Percentiles rank a stretch among this genome's conserved stretches.
phyloP scores from a whole-genome alignment of 768 basidiomycete genomes.

The Leccinellum albellum region DNA sequence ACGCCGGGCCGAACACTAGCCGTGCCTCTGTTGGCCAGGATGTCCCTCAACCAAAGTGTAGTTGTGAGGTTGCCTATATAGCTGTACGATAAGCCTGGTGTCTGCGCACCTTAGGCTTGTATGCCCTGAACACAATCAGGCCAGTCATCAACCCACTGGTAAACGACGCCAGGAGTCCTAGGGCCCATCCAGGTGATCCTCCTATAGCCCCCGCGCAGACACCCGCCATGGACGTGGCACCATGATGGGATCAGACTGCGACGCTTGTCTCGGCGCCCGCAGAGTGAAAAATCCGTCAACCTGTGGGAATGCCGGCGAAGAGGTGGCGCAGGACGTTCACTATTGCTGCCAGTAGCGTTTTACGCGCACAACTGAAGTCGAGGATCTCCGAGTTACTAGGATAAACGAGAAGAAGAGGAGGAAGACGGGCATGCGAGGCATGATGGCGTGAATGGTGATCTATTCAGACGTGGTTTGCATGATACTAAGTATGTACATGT shows the following conservation, averaged over 20 bases:
- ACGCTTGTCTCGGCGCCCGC: background rate
- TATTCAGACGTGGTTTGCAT: conserved; percentile 19
- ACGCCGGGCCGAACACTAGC: background rate
- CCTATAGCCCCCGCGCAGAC: background rate
- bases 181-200: background rate
- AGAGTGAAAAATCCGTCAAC: background rate
- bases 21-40: background rate
- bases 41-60: background rate
- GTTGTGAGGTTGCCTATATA: background rate
- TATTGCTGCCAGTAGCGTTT: background rate
- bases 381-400: conserved; percentile 18
- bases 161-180: background rate
- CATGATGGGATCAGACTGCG: background rate
- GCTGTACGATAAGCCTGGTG: background rate
- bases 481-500: background rate
- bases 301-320: background rate
- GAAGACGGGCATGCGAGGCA: conserved; percentile 21
- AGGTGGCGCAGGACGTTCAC: background rate
- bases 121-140: background rate
- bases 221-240: background rate
- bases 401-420: conserved; percentile 13
- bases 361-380: conserved; percentile 8
- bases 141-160: background rate
- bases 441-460: conserved; percentile 20
- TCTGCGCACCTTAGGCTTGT: background rate